phyloP scores from a whole-genome alignment of 140 eudicot genomes.

The Cichorium intybus region DNA sequence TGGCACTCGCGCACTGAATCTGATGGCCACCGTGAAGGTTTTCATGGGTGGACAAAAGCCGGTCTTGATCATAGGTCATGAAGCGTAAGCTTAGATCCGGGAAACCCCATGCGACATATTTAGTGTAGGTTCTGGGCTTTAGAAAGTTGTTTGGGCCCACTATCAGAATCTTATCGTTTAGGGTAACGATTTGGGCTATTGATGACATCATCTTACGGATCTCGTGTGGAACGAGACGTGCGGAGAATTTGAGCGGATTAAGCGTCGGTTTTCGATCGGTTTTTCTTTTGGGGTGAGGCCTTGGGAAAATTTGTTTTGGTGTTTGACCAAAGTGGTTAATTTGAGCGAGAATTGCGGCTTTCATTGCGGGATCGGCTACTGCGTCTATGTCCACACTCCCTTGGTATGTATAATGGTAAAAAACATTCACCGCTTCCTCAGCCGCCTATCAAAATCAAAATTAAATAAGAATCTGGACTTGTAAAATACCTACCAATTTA shows the following conservation, averaged over 20 bases:
- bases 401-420: conserved; percentile 88
- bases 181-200: conserved; percentile 63
- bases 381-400: conserved; percentile 98
- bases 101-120: conserved; percentile 92
- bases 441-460: conserved; percentile 56
- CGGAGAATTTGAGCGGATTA: conserved; percentile 66
- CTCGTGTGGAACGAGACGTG: conserved; percentile 65
- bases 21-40: conserved; percentile 87
- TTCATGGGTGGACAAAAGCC: conserved; percentile 87
- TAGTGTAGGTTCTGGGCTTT: conserved; percentile 73
- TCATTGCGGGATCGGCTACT: conserved; percentile 88
- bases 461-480: no score
- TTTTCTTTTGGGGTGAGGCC: conserved; percentile 77
- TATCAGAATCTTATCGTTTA: conserved; percentile 62
- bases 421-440: conserved; percentile 94
- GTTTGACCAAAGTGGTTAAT: conserved; percentile 98
- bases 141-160: conserved; percentile 66
- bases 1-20: conserved; percentile 76
- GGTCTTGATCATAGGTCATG: conserved; percentile 73
- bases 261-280: conserved; percentile 51
- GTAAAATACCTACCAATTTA: not conserved
- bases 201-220: conserved; percentile 61
- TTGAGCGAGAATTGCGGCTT: conserved; percentile 98
- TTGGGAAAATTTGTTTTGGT: conserved; percentile 76
- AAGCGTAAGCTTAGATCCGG: conserved; percentile 86